These are phyloP conservation scores for Phytopythium montanum DNA, from an alignment of 352 stramenopile species.

Conservation along the genomic window DNA sequence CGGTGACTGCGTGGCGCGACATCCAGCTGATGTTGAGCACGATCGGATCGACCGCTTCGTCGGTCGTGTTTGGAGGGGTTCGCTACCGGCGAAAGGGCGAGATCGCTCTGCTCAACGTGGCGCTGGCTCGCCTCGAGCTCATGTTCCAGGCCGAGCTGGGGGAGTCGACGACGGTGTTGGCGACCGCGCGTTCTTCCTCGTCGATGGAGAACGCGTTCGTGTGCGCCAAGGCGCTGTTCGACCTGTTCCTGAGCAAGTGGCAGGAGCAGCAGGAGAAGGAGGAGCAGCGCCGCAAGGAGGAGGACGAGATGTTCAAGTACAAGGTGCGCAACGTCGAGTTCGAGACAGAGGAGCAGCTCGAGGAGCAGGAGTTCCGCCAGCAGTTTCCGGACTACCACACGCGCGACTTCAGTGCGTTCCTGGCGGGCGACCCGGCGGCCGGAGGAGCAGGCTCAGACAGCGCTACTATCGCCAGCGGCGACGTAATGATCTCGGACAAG, in stretches of 20 bases:
- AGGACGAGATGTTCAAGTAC: slow-evolving; percentile 84
- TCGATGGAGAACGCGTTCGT: slow-evolving; percentile 40
- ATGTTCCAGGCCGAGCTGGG: slow-evolving; percentile 43
- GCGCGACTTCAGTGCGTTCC: slow-evolving; percentile 66
- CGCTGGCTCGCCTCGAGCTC: slow-evolving; percentile 64
- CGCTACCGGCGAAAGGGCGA: slow-evolving; percentile 50
- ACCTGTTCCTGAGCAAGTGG: slow-evolving; percentile 83
- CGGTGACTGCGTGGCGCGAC: slow-evolving; percentile 75
- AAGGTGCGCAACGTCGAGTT: slow-evolving; percentile 80
- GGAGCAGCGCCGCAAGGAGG: slow-evolving; percentile 65
- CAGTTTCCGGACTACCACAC: slow-evolving; percentile 93
- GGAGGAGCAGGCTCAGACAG: slow-evolving; percentile 8
- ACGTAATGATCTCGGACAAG: slow-evolving; percentile 69
- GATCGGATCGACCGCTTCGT: slow-evolving; percentile 36
- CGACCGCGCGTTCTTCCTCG: slow-evolving; percentile 14
- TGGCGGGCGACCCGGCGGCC: slow-evolving; percentile 33
- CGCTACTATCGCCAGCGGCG: slow-evolving; percentile 19
- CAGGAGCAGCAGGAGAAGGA: slow-evolving; percentile 78
- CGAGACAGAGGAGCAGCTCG: slow-evolving; percentile 75
- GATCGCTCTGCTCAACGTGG: slow-evolving; percentile 69
- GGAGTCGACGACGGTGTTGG: slow-evolving; percentile 12
- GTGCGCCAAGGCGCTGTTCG: slow-evolving; percentile 73
- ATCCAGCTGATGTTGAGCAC: slow-evolving; percentile 60
- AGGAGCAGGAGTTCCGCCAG: slow-evolving; percentile 87
- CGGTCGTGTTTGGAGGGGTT: slow-evolving; percentile 39